These are phyloP conservation scores for Tetraselmis striata DNA, from an alignment of 139 green algal species.

Conservation along the genomic window DNA sequence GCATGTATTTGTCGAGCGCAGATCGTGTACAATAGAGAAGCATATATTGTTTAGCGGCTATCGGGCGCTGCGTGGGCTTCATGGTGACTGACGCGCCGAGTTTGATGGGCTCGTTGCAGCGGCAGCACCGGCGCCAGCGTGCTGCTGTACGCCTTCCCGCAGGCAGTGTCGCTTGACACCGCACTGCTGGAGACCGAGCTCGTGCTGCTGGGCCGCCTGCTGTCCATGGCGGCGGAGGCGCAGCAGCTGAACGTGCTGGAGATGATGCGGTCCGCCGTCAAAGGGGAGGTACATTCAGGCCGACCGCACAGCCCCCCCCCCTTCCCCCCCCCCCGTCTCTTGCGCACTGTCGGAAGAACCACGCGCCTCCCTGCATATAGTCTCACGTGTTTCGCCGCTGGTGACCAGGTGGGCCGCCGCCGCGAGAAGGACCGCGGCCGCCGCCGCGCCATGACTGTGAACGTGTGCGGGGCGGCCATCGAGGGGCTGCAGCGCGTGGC, in stretches of 20 bases:
- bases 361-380: too few relatives aligned
- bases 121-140: neutral
- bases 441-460: neutral
- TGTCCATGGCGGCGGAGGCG: slow-evolving; percentile 24
- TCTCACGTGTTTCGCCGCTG: too few relatives aligned
- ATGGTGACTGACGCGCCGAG: too few relatives aligned
- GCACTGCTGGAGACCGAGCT: slow-evolving; percentile 54
- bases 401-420: neutral
- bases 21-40: too few relatives aligned
- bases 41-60: too few relatives aligned
- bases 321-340: too few relatives aligned
- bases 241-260: slow-evolving; percentile 49
- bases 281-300: neutral
- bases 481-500: neutral
- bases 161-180: slow-evolving; percentile 1
- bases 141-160: neutral
- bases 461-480: neutral
- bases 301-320: too few relatives aligned
- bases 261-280: slow-evolving; percentile 15
- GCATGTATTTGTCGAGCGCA: too few relatives aligned
- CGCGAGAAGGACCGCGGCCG: neutral
- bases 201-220: slow-evolving; percentile 47
- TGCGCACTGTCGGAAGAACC: too few relatives aligned
- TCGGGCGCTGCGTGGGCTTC: too few relatives aligned
- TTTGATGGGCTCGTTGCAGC: neutral